phyloP scores from a whole-genome alignment of 2,329 filamentous ascomycete genomes.

The Aaosphaeria arxii region DNA sequence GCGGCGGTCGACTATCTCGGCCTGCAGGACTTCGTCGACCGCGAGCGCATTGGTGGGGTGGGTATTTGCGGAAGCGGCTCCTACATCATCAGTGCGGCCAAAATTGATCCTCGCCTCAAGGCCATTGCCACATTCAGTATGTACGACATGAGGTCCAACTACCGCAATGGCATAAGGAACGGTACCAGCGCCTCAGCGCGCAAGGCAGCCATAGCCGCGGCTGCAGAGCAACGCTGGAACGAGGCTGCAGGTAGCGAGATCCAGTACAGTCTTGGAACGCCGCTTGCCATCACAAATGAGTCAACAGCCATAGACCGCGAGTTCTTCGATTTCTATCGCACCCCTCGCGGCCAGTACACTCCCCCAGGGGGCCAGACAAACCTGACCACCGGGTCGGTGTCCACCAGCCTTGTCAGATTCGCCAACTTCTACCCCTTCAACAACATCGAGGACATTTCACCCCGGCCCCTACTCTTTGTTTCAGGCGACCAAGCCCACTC shows the following conservation, averaged over 20 bases:
- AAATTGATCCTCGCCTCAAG: conserved; percentile 26
- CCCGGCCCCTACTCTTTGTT: conserved; percentile 26
- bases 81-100: conserved; percentile 35
- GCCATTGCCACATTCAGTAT: conserved; percentile 19
- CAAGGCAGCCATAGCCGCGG: conserved; percentile 6
- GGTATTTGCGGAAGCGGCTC: conserved; percentile 31
- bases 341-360: conserved; percentile 24
- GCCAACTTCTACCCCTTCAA: conserved; percentile 31
- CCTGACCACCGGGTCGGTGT: conserved; percentile 30
- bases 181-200: conserved; percentile 9
- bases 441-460: conserved; percentile 27
- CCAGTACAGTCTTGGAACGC: conserved; percentile 4
- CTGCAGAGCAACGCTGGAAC: conserved; percentile 8
- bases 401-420: conserved; percentile 27
- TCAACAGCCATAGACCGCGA: conserved; percentile 18
- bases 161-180: conserved; percentile 8
- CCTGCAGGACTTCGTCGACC: conserved; percentile 17
- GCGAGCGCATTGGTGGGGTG: conserved; percentile 26
- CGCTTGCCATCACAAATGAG: conserved; percentile 13
- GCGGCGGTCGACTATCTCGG: conserved; percentile 31
- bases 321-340: conserved; percentile 34
- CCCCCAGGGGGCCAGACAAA: conserved; percentile 13
- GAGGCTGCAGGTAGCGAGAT: conserved; percentile 8
- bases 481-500: conserved; percentile 24
- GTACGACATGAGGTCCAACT: conserved; percentile 15